Evolutionary conservation across 169 alveolate genomes (phyloP), one percentile per base, ranked within the genome.

Genomic region (Plasmodium yoelii): DNA sequence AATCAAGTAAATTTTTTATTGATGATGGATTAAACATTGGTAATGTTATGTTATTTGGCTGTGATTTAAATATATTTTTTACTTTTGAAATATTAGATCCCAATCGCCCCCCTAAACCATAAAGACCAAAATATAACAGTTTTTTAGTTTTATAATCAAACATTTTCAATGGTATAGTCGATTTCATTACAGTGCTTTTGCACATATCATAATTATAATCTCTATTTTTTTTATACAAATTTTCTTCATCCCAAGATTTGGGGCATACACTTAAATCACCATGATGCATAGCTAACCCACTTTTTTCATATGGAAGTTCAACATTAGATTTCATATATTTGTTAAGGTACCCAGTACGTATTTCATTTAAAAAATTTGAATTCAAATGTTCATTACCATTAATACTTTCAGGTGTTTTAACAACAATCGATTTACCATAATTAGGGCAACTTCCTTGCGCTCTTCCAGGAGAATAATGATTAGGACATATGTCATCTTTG

Each of bases 371-470:
- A 80, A 67, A 80, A 15, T 80, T 24, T 19, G 15, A 65, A 53
- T 80, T 65, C 19, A 53, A 64, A 49, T 51, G 12, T 2, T 0
- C 18, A 53, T 65, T 65, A 6, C 12, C 10, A 28, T 24, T 28
- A 19, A 18, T 39, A 26, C 24, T 13, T 65, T 10, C 44, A 65
- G 19, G 70, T 4, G 59, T 34, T 65, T 65, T 61, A 12, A 80
- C 90, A 53, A 80, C 15, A 59, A 80, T 65, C 22, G 90, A 18
- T 67, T 80, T 80, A 18, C 90, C 90, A 80, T 80, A 80, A 60
- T 80, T 80, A 5, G 90, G 90, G n/a, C 90, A 80, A 80, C 90
- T 80, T 34, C 90, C 90, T 53, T 80, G 90, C 39, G 90, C 90
- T 15, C 82, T 80, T 39, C 90, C 90, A 55, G 77, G 84, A 80